Conservation (phyloP, 75 land plant species). For the Isoetes taiwanensis region DNA sequence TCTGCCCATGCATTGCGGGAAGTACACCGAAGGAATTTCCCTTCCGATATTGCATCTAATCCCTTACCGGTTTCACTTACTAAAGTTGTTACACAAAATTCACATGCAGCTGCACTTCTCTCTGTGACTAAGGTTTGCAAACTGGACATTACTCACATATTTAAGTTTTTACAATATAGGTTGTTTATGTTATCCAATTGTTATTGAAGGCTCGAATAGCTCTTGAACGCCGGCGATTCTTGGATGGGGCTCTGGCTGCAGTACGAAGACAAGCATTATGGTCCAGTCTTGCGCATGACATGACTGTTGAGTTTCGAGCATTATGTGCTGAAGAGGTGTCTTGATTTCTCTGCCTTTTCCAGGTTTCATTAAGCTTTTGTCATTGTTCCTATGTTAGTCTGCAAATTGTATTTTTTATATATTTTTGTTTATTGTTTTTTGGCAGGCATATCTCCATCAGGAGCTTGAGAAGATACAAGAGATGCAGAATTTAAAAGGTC, state of each 20-base stretch:
- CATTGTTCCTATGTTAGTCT: no score
- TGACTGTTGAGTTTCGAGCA: constrained; percentile 96
- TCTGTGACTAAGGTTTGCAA: constrained; percentile 78
- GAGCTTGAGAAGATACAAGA: constrained; percentile 91
- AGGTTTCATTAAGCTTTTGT: no score
- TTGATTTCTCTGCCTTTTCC: no score
- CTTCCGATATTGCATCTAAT: constrained; percentile 74
- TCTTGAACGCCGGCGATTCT: constrained; percentile 71
- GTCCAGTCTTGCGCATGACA: constrained; percentile 96
- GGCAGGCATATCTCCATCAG: constrained; percentile 92
- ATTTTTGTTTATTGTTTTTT: not conserved
- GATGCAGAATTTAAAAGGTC: constrained; percentile 43
- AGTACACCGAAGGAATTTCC: constrained; percentile 73
- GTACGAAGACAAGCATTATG: constrained; percentile 79
- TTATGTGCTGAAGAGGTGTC: constrained; percentile 98
- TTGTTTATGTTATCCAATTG: not conserved
- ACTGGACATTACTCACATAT: not conserved
- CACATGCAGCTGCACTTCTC: constrained; percentile 80
- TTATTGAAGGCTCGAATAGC: constrained; percentile 81
- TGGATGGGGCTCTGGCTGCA: constrained; percentile 65
- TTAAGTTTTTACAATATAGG: not conserved
- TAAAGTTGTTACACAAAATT: constrained; percentile 59
- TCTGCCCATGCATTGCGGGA: constrained; percentile 93
- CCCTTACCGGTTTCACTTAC: constrained; percentile 89
- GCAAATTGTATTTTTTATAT: no score